Base-by-base conservation (phyloP, 345 rosid genomes). In the Populus simonii region DNA sequence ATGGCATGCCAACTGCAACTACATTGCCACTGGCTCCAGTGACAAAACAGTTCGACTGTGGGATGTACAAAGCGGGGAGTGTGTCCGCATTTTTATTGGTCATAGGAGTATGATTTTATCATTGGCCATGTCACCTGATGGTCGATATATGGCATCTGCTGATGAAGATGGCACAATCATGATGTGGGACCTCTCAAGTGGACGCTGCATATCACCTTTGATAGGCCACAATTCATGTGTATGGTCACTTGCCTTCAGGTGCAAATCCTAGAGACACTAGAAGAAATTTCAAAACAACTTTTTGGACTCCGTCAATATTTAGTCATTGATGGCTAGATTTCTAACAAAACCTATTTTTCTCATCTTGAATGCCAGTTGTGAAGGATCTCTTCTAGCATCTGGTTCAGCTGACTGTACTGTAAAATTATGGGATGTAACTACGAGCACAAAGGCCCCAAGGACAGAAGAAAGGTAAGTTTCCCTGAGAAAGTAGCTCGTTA, bases 1-100 rank as follows among this genome's bases (percentile, higher is more conserved):
- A 80, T 96, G 99, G 99, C 98, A 96, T 89, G 88, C 90, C 79
- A 96, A 96, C 85, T 96, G 98, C 89, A 96, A 94, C 89, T 94
- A 89, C 84, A 87, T 92, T 17, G 97, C 97, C 12, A 94, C 98
- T 7, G 99, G 99, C 36, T 93, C 97, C 53, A 91, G 94, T 62
- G 98, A 96, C 87, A 94, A 91, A 86, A 92, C 93, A 4, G 98
- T 94, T 73, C 80, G 98, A 73, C 84, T 96, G 68, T 92, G 99
- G 98, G 97, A 96, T 81, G 95, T 94, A 22, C 90, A 90, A 79
- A 94, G 92, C 8, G 98, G 99, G 81, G 97, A 93, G 68, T 93
- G 98, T 76, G 94, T 89, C 43, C 84, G 99, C 35, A 90, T 91
- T 76, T 96, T 92, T 80, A 89, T 96, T 72, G 98, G 98, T 68